Base-by-base conservation (phyloP, 1,139 yeast species). In the Blastobotrys ciferrii region DNA sequence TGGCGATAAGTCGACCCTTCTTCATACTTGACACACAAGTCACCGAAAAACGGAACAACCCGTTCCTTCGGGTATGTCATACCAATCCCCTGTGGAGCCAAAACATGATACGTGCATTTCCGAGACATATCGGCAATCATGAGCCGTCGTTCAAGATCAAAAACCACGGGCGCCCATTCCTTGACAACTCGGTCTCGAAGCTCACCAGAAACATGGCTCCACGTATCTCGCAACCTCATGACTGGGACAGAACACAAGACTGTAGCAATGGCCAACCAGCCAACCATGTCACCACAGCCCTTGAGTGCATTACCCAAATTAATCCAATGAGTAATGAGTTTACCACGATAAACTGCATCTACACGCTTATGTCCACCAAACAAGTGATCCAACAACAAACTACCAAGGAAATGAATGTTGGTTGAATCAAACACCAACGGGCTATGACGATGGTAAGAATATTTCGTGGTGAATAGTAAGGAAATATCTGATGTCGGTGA, bases 141-240 rank as follows among this genome's bases (percentile, higher is more conserved):
- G 46, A 82, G 77, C 56, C 95, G 76, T 60, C 95, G 75, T 57
- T 88, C 95, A 42, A 91, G 73, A 63, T 91, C 98, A 67, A 87
- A 88, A 23, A 89, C 82, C 20, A 92, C 95, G 0, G 95, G 96
- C 0, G 95, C 88, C 98, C 98, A 92, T 59, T 87, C 95, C 51
- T 82, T 82, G 45, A 83, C 79, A 40, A 89, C 79, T 4, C 80
- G 71, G 53, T 80, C 81, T 48, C 87, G 69, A 45, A 80, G 74
- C 33, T 78, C 79, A 13, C 76, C 73, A 11, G 87, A 78, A 2
- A 91, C 87, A 49, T 75, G 71, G 7, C 84, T 72, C 98, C 98
- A 92, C 2, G 89, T 77, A 53, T 78, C 77, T 23, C 78, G 72
- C 45, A 92, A 71, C 55, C 98, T 76, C 51, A 91, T 70, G 2